A percentile compares a stretch with the other conserved stretches of the same genome.
Evolutionary conservation across 1,284 basidiomycete genomes (phyloP).

Genomic region (Cryptococcus jaspeensis): DNA sequence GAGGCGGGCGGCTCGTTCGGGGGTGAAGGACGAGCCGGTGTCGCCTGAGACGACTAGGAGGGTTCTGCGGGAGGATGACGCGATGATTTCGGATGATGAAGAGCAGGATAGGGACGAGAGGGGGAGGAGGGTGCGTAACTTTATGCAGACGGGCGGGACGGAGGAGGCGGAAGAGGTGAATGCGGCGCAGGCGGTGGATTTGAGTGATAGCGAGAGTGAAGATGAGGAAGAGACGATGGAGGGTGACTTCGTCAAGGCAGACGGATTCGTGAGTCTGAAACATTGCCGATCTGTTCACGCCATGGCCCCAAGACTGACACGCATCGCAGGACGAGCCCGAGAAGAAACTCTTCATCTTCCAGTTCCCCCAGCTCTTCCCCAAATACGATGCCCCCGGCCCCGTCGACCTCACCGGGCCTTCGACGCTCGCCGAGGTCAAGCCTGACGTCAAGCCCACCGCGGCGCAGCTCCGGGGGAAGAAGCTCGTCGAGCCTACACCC

Average conservation of each 20-base stretch:
- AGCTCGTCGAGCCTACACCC: constrained; percentile 38
- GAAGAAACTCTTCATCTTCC: constrained; percentile 80
- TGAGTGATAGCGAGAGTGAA: constrained; percentile 81
- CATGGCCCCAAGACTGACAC: constrained; percentile 18
- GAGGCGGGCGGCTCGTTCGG: constrained; percentile 7
- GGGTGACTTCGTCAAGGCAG: constrained; percentile 65
- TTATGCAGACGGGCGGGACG: constrained; percentile 46
- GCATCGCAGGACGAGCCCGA: constrained; percentile 54
- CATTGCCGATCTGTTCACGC: neutral
- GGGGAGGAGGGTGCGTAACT: constrained; percentile 34
- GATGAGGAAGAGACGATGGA: constrained; percentile 81
- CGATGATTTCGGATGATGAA: constrained; percentile 39
- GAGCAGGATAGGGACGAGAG: constrained; percentile 39
- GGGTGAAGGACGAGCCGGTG: constrained; percentile 44
- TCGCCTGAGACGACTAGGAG: constrained; percentile 32
- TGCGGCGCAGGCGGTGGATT: constrained; percentile 68
- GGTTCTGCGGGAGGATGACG: constrained; percentile 34
- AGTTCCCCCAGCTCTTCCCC: constrained; percentile 88
- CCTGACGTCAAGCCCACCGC: constrained; percentile 36
- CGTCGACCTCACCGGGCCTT: constrained; percentile 26
- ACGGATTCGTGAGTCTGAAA: constrained; percentile 36
- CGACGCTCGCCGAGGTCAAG: constrained; percentile 31
- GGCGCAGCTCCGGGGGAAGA: constrained; percentile 37
- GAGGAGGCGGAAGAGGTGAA: constrained; percentile 64
- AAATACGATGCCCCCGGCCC: constrained; percentile 56